Conservation (phyloP, 2,329 filamentous ascomycete species). For the Clonostachys rhizophaga region DNA sequence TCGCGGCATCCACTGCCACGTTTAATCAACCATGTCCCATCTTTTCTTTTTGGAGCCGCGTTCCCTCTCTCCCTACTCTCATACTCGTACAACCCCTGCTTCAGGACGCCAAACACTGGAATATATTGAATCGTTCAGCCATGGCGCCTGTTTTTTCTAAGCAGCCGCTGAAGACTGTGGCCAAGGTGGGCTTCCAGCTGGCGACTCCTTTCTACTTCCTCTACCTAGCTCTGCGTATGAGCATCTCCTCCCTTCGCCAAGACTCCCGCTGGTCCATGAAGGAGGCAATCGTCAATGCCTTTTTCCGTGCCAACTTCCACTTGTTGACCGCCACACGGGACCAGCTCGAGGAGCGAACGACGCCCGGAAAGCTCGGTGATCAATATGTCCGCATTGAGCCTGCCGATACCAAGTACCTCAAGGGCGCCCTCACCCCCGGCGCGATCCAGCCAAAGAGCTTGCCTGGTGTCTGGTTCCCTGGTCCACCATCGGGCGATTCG, state of each 20-base stretch:
- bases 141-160: background rate
- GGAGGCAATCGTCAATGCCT: background rate
- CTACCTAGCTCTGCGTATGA: background rate
- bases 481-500: background rate
- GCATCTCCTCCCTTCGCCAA: background rate
- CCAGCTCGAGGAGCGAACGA: background rate
- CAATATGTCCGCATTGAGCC: background rate
- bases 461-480: slow-evolving; percentile 10
- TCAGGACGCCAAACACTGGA: too few relatives aligned
- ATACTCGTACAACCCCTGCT: too few relatives aligned
- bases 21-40: too few relatives aligned
- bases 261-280: background rate
- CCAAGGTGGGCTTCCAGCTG: background rate
- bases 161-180: background rate
- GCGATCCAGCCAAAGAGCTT: slow-evolving; percentile 5
- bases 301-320: background rate
- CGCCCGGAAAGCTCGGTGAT: background rate
- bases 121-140: too few relatives aligned
- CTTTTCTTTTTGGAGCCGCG: too few relatives aligned
- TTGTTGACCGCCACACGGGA: background rate
- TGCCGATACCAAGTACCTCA: slow-evolving; percentile 3
- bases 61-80: too few relatives aligned
- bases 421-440: slow-evolving; percentile 3
- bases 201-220: background rate
- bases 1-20: too few relatives aligned